These are phyloP conservation scores for Pleurotus tuoliensis DNA, from an alignment of 768 basidiomycete genomes.

Conservation along the genomic window DNA sequence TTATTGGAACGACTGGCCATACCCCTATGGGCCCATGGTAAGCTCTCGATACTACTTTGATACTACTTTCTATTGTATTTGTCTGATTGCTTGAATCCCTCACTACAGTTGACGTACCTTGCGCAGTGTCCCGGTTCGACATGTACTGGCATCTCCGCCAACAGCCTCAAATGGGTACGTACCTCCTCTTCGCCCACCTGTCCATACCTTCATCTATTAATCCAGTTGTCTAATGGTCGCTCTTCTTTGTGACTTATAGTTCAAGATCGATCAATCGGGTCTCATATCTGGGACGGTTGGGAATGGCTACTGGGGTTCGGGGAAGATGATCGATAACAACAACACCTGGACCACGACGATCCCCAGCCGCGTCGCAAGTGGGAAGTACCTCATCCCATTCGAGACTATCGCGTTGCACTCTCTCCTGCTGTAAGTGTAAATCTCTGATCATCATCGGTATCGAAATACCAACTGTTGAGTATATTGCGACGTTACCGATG, in stretches of 20 bases:
- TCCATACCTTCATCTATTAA: no score
- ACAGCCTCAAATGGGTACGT: conserved; percentile 38
- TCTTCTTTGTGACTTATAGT: conserved; percentile 18
- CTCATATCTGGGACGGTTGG: conserved; percentile 39
- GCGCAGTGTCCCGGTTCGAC: conserved; percentile 40
- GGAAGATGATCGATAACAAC: conserved; percentile 42
- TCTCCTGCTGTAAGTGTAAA: conserved; percentile 38
- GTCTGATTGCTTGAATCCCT: neutral
- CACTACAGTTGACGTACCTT: conserved; percentile 36
- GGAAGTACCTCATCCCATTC: conserved; percentile 44
- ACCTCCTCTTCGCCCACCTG: neutral
- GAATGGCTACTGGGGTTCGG: conserved; percentile 36
- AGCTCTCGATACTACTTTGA: neutral
- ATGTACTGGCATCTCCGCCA: conserved; percentile 36
- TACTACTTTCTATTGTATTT: no score
- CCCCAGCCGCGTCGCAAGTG: conserved; percentile 37
- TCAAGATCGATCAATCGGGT: conserved; percentile 45
- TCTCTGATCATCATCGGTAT: neutral
- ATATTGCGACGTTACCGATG: neutral
- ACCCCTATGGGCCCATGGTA: conserved; percentile 41
- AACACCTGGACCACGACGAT: conserved; percentile 44
- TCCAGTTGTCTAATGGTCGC: neutral
- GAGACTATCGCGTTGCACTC: conserved; percentile 48
- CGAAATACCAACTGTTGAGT: neutral
- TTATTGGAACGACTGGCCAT: conserved; percentile 47